Base-by-base conservation (phyloP, 106 monocot genomes). In the Narthecium ossifragum region DNA sequence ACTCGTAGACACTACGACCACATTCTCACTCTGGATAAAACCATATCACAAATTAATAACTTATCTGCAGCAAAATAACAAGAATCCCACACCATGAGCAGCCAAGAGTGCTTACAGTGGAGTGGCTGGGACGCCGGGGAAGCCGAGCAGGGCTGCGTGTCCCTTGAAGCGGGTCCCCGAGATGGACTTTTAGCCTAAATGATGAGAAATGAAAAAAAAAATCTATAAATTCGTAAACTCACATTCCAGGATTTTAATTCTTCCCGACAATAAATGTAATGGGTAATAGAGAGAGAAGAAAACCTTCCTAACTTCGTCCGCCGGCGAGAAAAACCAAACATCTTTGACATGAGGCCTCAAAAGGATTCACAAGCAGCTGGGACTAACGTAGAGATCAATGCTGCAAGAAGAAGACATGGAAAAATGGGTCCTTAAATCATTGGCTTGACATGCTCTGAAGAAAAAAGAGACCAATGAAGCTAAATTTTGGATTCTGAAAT, bases 101-200 rank as follows among this genome's bases (percentile, higher is more conserved):
- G 36, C 5, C 6, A 32, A 64, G n/a, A n/a, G n/a, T n/a, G 10
- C 71, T 76, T 68, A 89, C 90, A 75, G 51, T 82, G 59, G 80
- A 78, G 34, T 75, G 72, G 52, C 31, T 59, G 59, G 46, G 54
- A 26, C 80, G 71, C 65, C 80, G 89, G 25, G 65, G 61, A 4
- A 73, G 70, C 38, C 90, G 61, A 24, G 69, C 23, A 2, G 90
- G 90, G 41, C 83, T 90, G 30, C 65, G 75, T 26, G 68, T 13
- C 27, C 72, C 90, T 49, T 90, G 86, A 6, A 61, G 53, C 27
- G 85, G 53, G 67, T 90, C 94, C 21, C 70, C 78, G 33, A 75
- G 65, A 53, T 88, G 84, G 43, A 74, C 78, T 64, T 90, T 90
- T 26, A 83, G 67, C 82, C 94, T 96, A 70, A 26, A 26, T 9